Evolutionary conservation across 306 rosid species (phyloP), one percentile per base, ranked within the genome.

Genomic region (Quercus agrifolia): DNA sequence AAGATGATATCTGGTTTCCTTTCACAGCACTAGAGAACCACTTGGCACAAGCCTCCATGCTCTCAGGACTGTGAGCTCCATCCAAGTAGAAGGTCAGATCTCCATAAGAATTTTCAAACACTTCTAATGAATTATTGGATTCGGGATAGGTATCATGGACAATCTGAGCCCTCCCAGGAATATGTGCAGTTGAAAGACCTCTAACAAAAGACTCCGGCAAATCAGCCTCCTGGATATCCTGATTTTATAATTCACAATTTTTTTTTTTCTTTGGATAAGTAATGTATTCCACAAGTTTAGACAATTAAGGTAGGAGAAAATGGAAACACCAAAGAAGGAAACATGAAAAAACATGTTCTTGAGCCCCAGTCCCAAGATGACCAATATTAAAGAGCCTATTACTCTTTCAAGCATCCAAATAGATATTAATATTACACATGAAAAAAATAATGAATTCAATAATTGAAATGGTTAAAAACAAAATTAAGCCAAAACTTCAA

Each of bases 61-160:
- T 92, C 79, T 92, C 97, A 23, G 97, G 93, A 85, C 93, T 92
- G 77, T 90, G 97, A 86, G 96, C 97, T 73, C 97, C 96, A 79
- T 92, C 97, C 85, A 90, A 82, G 82, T 90, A 92, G 87, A 92
- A 90, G 81, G 86, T 73, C 80, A 92, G 87, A 77, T 87, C 88
- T 72, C 89, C 94, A 52, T 73, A 77, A 62, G 85, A 70, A 71
- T 74, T 83, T 72, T 80, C 86, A 33, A 89, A 78, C 61, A 54
- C 54, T 4, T 74, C 64, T 23, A 85, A 67, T 28, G 88, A 70
- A 71, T 70, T 62, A 69, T 51, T 70, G 19, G 87, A 80, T 59
- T 79, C 20, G 5, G 83, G 59, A 71, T 56, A 61, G 55, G 79
- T 77, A 73, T 88, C 93, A 81, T 83, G 49, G 73, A 90, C 85